Conservation (phyloP, 1,284 basidiomycete genomes). For the Volvariella surrecta region DNA sequence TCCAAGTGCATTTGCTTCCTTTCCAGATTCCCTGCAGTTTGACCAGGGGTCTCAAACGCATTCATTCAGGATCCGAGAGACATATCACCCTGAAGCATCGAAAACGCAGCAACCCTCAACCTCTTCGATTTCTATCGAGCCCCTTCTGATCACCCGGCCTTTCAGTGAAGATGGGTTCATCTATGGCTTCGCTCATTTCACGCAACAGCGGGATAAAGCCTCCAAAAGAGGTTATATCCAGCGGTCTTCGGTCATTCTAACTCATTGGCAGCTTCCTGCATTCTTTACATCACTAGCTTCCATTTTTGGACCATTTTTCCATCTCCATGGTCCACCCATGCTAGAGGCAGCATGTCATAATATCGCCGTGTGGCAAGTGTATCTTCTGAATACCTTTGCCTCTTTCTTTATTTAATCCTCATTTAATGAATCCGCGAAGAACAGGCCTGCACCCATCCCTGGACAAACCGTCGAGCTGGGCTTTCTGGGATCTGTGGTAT, state of each 20-base stretch:
- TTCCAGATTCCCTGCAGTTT: constrained; percentile 85
- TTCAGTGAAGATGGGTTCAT: constrained; percentile 55
- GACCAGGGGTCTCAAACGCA: constrained; percentile 67
- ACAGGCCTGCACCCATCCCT: constrained; percentile 64
- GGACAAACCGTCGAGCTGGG: constrained; percentile 68
- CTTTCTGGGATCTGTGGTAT: constrained; percentile 71
- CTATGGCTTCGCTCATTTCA: constrained; percentile 82
- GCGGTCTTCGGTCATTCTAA: constrained; percentile 83
- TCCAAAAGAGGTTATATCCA: constrained; percentile 80
- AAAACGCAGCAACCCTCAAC: constrained; percentile 17
- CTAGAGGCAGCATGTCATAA: constrained; percentile 83
- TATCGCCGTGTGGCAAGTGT: constrained; percentile 72
- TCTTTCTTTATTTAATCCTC: constrained; percentile 5
- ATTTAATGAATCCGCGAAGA: constrained; percentile 28
- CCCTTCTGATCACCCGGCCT: constrained; percentile 12
- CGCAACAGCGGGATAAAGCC: constrained; percentile 58
- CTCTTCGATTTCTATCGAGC: no score
- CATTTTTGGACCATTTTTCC: constrained; percentile 72
- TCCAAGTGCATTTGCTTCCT: constrained; percentile 93
- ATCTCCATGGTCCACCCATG: constrained; percentile 69
- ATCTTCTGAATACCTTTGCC: constrained; percentile 8
- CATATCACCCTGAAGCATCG: constrained; percentile 17
- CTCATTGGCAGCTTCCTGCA: constrained; percentile 78
- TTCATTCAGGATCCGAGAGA: constrained; percentile 63
- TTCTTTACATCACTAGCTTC: constrained; percentile 68